Percentiles rank a stretch among this genome's conserved stretches.
Conservation (phyloP, 148 eudicot species). For the Pouteria glomerata region DNA sequence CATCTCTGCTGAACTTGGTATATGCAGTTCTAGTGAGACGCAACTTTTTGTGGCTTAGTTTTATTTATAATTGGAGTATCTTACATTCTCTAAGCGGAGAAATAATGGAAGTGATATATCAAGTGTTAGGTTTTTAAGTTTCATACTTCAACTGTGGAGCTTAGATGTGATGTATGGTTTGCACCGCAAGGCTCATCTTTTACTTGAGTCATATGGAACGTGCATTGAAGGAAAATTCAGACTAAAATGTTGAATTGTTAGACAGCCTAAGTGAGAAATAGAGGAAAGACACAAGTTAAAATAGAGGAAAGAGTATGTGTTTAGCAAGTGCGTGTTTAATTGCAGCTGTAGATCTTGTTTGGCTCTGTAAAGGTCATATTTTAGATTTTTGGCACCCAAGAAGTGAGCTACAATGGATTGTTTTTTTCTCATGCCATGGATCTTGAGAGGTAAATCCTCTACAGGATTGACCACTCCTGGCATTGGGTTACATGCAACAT, state of each 20-base stretch:
- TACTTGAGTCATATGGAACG: neutral
- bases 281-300: too few species aligned
- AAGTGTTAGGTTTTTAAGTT: neutral
- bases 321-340: neutral
- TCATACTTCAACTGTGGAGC: neutral
- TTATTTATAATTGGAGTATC: neutral
- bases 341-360: neutral
- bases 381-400: neutral
- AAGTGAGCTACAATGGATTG: neutral
- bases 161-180: neutral
- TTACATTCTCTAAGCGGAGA: neutral
- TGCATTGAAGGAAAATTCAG: too few species aligned
- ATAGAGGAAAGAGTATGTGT: too few species aligned
- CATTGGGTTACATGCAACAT: neutral
- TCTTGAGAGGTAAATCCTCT: neutral
- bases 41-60: neutral
- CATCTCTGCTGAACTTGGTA: neutral
- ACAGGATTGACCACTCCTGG: neutral
- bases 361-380: neutral
- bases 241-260: too few species aligned
- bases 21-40: neutral
- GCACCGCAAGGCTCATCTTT: neutral
- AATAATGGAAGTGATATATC: neutral
- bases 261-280: too few species aligned
- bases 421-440: neutral